A percentile compares a stretch with the other conserved stretches of the same genome.
Conservation (phyloP, 2,329 filamentous ascomycete species). For the Neonectria coccinea region DNA sequence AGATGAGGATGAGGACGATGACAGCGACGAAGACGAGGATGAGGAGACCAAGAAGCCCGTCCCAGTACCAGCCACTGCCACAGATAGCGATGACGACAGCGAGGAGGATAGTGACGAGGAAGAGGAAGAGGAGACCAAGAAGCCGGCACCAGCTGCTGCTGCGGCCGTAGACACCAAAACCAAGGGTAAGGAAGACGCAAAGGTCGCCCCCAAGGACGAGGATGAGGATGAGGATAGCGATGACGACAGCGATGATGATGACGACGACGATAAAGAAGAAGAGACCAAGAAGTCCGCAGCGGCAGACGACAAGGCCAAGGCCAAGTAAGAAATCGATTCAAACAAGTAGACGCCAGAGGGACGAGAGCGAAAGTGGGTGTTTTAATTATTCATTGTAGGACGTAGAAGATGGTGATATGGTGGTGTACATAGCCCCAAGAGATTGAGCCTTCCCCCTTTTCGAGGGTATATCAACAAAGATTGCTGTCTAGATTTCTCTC, state of each 20-base stretch:
- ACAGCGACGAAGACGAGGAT: not conserved
- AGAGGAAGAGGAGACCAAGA: conserved; percentile 23
- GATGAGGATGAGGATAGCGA: conserved; percentile 1
- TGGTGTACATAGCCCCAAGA: conserved; percentile 26
- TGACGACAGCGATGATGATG: conserved; percentile 14
- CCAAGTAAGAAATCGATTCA: conserved; percentile 18
- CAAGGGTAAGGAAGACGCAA: not conserved
- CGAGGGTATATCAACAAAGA: conserved; percentile 34
- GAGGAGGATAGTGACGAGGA: conserved; percentile 26
- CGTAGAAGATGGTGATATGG: conserved; percentile 25
- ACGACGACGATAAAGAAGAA: conserved; percentile 28
- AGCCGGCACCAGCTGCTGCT: conserved; percentile 17
- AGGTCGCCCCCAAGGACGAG: conserved; percentile 1
- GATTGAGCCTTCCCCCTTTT: conserved; percentile 30
- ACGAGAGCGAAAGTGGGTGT: conserved; percentile 8
- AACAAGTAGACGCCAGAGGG: conserved; percentile 24
- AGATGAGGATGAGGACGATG: not conserved
- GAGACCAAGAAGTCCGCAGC: conserved; percentile 30
- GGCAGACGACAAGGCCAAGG: conserved; percentile 14
- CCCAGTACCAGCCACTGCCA: not conserved
- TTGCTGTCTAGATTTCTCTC: conserved; percentile 25
- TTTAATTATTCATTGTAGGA: conserved; percentile 25
- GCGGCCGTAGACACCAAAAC: conserved; percentile 16
- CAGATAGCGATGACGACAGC: conserved; percentile 20
- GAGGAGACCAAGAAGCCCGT: not conserved